Percentiles rank a stretch among this genome's conserved stretches.
These are phyloP conservation scores for Herpetomonas muscarum DNA, from an alignment of 208 protist species.

Conservation along the genomic window DNA sequence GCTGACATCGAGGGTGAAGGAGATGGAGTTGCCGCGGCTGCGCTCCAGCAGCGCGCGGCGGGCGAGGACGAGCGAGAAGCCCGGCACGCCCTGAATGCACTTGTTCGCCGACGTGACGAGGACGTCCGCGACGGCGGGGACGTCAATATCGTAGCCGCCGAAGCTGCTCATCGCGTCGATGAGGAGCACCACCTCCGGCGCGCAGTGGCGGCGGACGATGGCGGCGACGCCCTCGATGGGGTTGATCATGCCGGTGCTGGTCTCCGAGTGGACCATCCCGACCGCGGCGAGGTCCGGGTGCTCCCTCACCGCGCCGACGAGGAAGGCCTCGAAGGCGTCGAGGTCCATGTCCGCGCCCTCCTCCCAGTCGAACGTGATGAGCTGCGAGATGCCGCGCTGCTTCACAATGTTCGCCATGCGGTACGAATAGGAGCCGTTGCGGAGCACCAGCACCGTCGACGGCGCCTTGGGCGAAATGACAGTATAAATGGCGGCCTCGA, in stretches of 20 bases:
- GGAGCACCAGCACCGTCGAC: constrained; percentile 35
- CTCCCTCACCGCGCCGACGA: constrained; percentile 5
- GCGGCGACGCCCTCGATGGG: constrained; percentile 35
- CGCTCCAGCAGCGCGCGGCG: constrained; percentile 15
- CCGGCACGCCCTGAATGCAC: constrained; percentile 66
- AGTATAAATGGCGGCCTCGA: constrained; percentile 49
- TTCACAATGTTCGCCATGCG: constrained; percentile 47
- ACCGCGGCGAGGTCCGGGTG: constrained; percentile 25
- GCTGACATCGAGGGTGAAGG: constrained; percentile 46
- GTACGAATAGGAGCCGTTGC: constrained; percentile 56
- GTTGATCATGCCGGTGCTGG: constrained; percentile 62
- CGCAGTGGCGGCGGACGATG: constrained; percentile 24
- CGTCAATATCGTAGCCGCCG: constrained; percentile 36
- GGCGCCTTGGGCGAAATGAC: constrained; percentile 19
- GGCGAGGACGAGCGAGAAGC: constrained; percentile 46
- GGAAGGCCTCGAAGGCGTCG: constrained; percentile 11
- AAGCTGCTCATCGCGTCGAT: constrained; percentile 72
- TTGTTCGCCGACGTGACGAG: constrained; percentile 61
- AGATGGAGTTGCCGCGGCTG: constrained; percentile 30
- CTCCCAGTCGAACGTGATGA: constrained; percentile 24
- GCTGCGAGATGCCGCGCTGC: constrained; percentile 18
- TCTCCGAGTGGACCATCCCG: constrained; percentile 69
- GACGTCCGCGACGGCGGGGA: constrained; percentile 37
- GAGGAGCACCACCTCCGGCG: constrained; percentile 33
- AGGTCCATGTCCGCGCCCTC: constrained; percentile 35